Conservation (phyloP, 768 basidiomycete genomes). For the Lactarius tabidus region DNA sequence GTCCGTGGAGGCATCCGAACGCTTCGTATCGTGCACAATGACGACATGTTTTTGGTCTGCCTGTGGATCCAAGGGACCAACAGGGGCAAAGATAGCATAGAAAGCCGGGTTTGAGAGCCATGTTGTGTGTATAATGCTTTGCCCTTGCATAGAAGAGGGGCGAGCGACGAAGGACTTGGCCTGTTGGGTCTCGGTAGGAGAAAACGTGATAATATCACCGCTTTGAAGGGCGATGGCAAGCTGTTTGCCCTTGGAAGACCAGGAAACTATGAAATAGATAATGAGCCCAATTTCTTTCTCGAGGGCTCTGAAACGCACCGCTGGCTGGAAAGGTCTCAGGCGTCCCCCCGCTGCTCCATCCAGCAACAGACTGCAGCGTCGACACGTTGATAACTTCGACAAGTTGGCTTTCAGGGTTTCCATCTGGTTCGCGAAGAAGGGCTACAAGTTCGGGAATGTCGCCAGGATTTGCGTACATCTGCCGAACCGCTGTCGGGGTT, state of each 20-base stretch:
- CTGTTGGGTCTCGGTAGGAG: slow-evolving; percentile 48
- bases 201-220: slow-evolving; percentile 69
- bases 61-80: slow-evolving; percentile 39
- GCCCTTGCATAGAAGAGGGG: slow-evolving; percentile 49
- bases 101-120: slow-evolving; percentile 74
- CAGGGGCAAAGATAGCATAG: slow-evolving; percentile 55
- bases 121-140: slow-evolving; percentile 48
- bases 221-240: slow-evolving; percentile 67
- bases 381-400: slow-evolving; percentile 60
- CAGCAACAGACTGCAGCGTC: slow-evolving; percentile 41
- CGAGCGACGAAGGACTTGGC: slow-evolving; percentile 53
- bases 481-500: slow-evolving; percentile 40
- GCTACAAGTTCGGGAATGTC: slow-evolving; percentile 56
- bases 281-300: slow-evolving; percentile 14
- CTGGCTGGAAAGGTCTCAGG: slow-evolving; percentile 52
- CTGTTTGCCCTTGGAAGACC: slow-evolving; percentile 87
- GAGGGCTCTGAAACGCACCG: slow-evolving; percentile 41
- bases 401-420: slow-evolving; percentile 35
- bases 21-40: slow-evolving; percentile 41
- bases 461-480: slow-evolving; percentile 64
- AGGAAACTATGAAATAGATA: slow-evolving; percentile 49
- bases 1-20: slow-evolving; percentile 34
- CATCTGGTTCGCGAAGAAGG: slow-evolving; percentile 43
- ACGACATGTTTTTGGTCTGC: slow-evolving; percentile 42
- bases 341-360: slow-evolving; percentile 53